Evolutionary conservation across 192 early-diverging fungal genomes (phyloP), one percentile per base, ranked within the genome.

Genomic region (Coemansia sp.): DNA sequence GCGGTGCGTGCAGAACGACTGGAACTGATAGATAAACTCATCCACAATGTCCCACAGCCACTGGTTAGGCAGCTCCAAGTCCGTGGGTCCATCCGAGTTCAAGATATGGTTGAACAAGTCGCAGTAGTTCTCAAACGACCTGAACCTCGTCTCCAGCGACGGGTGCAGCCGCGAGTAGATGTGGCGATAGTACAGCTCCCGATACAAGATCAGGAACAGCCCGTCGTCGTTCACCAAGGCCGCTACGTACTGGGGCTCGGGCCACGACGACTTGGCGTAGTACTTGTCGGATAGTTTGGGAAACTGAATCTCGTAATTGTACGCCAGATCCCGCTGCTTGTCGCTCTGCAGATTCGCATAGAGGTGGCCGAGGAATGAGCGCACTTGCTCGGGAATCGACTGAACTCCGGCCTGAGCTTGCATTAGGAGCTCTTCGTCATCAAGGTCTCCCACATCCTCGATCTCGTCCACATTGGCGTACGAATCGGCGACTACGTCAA

Each of bases 11-110:
- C 93, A 92, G 85, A 96, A 98, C 61, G 94, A 89, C 86, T 98
- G 96, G 89, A 95, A 98, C 85, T 98, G 96, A 83, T 95, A 98
- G 71, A 98, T 96, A 82, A 98, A 98, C 83, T 98, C 96, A 69
- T 98, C 96, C 65, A 98, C 94, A 74, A 98, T 96, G 83, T 98
- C 96, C 95, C 95, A 98, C 41, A 98, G 83, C 96, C 96, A 98
- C 82, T 95, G 95, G 86, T 94, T 96, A 25, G 96, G 96, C 61
- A 98, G 87, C 83, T 98, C 95, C 61, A 98, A 83, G 52, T 90
- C 89, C 45, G 92, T 86, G 25, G 95, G 95, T 37, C 92, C 92
- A 35, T 92, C 73, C 41, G 85, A 83, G 75, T 85, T 94, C 69
- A 98, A 80, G 52, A 98, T 94, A 72, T 93, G 94, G 85, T 96